A percentile compares a stretch with the other conserved stretches of the same genome.
Evolutionary conservation across 2,329 filamentous ascomycete species (phyloP).

Genomic region (Curvularia sp.): DNA sequence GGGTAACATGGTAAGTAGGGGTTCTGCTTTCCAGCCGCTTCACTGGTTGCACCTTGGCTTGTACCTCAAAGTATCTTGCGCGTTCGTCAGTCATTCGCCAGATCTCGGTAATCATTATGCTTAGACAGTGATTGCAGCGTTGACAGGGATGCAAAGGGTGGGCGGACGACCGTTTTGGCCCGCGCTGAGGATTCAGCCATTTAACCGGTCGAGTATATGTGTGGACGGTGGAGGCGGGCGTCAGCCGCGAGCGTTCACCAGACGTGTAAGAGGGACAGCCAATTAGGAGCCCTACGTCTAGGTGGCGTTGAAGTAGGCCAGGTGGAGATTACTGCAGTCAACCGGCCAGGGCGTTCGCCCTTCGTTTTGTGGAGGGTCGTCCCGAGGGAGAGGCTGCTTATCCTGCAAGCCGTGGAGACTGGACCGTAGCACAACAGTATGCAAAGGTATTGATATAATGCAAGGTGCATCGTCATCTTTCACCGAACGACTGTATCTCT

Average conservation of each 20-base stretch:
- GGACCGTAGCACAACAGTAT: constrained; percentile 1
- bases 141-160: constrained; percentile 29
- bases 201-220: constrained; percentile 23
- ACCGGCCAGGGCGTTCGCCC: constrained; percentile 17
- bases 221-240: constrained; percentile 28
- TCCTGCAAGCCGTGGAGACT: constrained; percentile 22
- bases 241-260: constrained; percentile 34
- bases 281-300: constrained; percentile 24
- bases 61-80: constrained; percentile 38
- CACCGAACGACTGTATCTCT: constrained; percentile 1
- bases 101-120: constrained; percentile 22
- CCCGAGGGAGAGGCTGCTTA: constrained; percentile 37
- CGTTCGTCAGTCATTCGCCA: constrained; percentile 31
- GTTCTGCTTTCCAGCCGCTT: constrained; percentile 21
- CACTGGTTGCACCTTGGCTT: constrained; percentile 20
- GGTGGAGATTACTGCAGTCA: constrained; percentile 16
- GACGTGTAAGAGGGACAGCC: constrained; percentile 29
- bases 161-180: constrained; percentile 30
- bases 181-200: constrained; percentile 35
- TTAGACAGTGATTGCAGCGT: constrained; percentile 25
- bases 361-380: constrained; percentile 34
- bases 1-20: constrained; percentile 38
- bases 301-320: constrained; percentile 24
- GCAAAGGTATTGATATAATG: neutral
- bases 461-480: constrained; percentile 2